Evolutionary conservation across 2,329 filamentous ascomycete species (phyloP).

Genomic region (Colletotrichum brevisporum): DNA sequence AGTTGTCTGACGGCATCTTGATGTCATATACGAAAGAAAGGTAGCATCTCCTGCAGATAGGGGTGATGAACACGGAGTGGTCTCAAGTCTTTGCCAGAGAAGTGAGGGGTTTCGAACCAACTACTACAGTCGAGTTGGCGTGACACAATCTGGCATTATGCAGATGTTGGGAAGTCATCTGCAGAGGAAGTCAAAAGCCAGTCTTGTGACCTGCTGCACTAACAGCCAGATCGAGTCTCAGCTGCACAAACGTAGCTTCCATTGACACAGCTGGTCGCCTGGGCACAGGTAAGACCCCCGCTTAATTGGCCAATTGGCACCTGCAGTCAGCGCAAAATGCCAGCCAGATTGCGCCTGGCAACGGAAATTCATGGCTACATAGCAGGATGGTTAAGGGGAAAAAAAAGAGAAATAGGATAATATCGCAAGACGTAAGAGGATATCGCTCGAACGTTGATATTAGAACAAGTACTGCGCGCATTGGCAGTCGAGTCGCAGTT

Average conservation of each 20-base stretch:
- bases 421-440: no score
- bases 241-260: conserved; percentile 29
- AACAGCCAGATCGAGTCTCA: conserved; percentile 36
- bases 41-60: background rate
- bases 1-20: conserved; percentile 38
- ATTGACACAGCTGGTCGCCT: conserved; percentile 30
- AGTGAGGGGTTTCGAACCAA: conserved; percentile 24
- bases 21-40: conserved; percentile 25
- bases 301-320: conserved; percentile 41
- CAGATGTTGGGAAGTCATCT: conserved; percentile 23
- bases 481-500: no score
- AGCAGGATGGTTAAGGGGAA: background rate
- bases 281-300: conserved; percentile 35
- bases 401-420: no score
- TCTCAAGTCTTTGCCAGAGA: conserved; percentile 2
- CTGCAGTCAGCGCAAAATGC: conserved; percentile 4
- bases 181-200: conserved; percentile 34
- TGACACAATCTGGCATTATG: conserved; percentile 17
- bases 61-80: background rate
- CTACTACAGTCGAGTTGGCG: conserved; percentile 10
- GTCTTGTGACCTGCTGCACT: conserved; percentile 39
- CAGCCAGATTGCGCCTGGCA: conserved; percentile 10
- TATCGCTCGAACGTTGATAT: no score
- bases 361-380: background rate
- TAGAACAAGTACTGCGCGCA: no score